Evolutionary conservation across 1,284 basidiomycete species (phyloP).

Genomic region (Puccinia sorghi): DNA sequence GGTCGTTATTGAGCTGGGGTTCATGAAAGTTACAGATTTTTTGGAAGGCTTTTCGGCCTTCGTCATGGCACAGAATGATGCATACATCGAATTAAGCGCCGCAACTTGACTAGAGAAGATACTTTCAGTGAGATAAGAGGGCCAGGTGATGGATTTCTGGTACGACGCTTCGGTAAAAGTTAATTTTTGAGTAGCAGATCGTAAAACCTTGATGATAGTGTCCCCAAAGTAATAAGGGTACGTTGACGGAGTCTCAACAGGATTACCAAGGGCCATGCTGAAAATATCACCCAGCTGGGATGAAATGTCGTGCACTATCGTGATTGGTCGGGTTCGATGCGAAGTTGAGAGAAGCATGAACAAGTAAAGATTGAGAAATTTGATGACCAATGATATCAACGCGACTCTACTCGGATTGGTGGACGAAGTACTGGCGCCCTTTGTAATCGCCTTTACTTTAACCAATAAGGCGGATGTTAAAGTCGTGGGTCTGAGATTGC

Average conservation of each 20-base stretch:
- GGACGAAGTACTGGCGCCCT: not conserved
- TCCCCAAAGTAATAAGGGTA: slow-evolving; percentile 28
- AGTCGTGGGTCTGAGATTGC: slow-evolving; percentile 11
- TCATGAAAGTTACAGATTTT: slow-evolving; percentile 36
- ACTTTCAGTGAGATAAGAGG: slow-evolving; percentile 29
- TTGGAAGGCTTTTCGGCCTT: slow-evolving; percentile 4
- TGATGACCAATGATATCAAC: slow-evolving; percentile 39
- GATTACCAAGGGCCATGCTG: slow-evolving; percentile 3
- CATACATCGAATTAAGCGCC: slow-evolving; percentile 14
- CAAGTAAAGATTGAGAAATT: slow-evolving; percentile 45
- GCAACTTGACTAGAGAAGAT: slow-evolving; percentile 34
- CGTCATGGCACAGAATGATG: slow-evolving; percentile 7
- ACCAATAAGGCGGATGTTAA: slow-evolving; percentile 29
- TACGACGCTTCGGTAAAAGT: not conserved
- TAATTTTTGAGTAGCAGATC: slow-evolving; percentile 3
- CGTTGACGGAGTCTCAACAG: not conserved
- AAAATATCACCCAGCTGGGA: slow-evolving; percentile 20
- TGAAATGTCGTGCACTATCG: slow-evolving; percentile 18
- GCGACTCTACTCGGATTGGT: not conserved
- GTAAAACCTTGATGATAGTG: slow-evolving; percentile 17
- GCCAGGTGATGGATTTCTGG: slow-evolving; percentile 16
- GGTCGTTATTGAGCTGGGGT: not conserved
- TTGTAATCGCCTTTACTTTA: slow-evolving; percentile 25
- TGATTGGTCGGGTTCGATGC: slow-evolving; percentile 30
- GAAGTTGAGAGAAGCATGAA: slow-evolving; percentile 31